phyloP scores from a whole-genome alignment of 768 basidiomycete species.

The Clitopilus passeckerianus region DNA sequence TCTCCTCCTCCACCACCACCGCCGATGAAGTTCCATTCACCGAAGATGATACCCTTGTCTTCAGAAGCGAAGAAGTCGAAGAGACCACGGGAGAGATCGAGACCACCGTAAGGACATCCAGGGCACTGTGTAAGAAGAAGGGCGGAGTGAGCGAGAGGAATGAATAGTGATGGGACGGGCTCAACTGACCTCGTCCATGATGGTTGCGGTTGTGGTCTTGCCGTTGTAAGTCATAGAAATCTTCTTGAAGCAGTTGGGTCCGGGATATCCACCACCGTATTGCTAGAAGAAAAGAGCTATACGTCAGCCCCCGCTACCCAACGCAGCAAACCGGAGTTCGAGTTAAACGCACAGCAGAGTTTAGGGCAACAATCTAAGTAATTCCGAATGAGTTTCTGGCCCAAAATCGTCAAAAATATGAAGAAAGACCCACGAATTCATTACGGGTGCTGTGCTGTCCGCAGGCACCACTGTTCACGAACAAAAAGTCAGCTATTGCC shows the following conservation, averaged over 20 bases:
- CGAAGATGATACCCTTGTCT: slow-evolving; percentile 41
- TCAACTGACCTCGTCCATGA: slow-evolving; percentile 54
- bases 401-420: not conserved
- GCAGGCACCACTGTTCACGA: slow-evolving; percentile 47
- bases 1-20: slow-evolving; percentile 15
- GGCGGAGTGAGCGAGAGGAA: slow-evolving; percentile 1
- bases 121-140: slow-evolving; percentile 42
- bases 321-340: not conserved
- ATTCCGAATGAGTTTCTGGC: not conserved
- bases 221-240: slow-evolving; percentile 63
- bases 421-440: slow-evolving; percentile 37
- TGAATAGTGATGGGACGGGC: not conserved
- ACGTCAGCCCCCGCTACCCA: not conserved
- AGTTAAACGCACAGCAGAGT: slow-evolving; percentile 26
- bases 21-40: slow-evolving; percentile 36
- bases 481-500: not conserved
- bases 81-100: slow-evolving; percentile 56
- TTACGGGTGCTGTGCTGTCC: slow-evolving; percentile 30
- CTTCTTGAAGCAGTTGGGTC: slow-evolving; percentile 54
- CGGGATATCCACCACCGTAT: slow-evolving; percentile 58
- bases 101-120: slow-evolving; percentile 53
- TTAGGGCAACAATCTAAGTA: slow-evolving; percentile 50
- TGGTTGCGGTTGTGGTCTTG: slow-evolving; percentile 51
- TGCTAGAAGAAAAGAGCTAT: slow-evolving; percentile 29
- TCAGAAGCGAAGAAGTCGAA: slow-evolving; percentile 46